phyloP scores from a whole-genome alignment of 352 stramenopile genomes.

The Phytophthora pseudosyringae region DNA sequence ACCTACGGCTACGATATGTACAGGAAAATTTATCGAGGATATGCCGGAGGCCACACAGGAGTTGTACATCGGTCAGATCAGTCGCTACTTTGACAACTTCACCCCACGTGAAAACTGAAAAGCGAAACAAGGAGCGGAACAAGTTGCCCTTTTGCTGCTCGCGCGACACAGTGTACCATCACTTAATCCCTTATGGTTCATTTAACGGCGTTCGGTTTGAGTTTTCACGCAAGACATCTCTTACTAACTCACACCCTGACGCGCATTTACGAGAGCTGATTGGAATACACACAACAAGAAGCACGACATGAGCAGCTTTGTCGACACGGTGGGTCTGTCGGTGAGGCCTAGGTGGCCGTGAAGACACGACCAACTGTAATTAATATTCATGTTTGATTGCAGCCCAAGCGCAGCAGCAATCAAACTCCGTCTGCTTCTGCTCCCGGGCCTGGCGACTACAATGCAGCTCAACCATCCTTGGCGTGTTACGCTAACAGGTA shows the following conservation, averaged over 20 bases:
- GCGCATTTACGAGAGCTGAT: conserved; percentile 36
- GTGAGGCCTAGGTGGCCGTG: background rate
- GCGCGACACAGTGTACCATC: too few relatives aligned
- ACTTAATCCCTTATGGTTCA: too few relatives aligned
- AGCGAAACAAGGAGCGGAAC: too few relatives aligned
- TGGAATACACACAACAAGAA: conserved; percentile 64
- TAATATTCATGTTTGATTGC: background rate
- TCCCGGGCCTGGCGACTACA: conserved; percentile 65
- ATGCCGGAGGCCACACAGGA: conserved; percentile 2
- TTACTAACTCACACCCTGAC: too few relatives aligned
- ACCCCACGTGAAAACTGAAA: conserved; percentile 45
- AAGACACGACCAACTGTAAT: background rate
- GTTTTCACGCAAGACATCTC: too few relatives aligned
- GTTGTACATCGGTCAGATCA: conserved; percentile 72
- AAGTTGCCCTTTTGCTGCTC: too few relatives aligned
- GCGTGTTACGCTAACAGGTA: background rate
- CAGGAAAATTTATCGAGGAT: conserved; percentile 75
- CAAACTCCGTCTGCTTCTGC: conserved; percentile 27
- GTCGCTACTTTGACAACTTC: conserved; percentile 86
- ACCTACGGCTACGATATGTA: background rate
- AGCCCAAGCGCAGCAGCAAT: conserved; percentile 46
- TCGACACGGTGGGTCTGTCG: conserved; percentile 44
- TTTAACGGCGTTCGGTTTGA: too few relatives aligned
- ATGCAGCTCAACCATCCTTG: conserved; percentile 44
- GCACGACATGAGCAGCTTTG: conserved; percentile 75